Evolutionary conservation across 2,329 filamentous ascomycete genomes (phyloP).

Genomic region (Fusarium chlamydosporum): DNA sequence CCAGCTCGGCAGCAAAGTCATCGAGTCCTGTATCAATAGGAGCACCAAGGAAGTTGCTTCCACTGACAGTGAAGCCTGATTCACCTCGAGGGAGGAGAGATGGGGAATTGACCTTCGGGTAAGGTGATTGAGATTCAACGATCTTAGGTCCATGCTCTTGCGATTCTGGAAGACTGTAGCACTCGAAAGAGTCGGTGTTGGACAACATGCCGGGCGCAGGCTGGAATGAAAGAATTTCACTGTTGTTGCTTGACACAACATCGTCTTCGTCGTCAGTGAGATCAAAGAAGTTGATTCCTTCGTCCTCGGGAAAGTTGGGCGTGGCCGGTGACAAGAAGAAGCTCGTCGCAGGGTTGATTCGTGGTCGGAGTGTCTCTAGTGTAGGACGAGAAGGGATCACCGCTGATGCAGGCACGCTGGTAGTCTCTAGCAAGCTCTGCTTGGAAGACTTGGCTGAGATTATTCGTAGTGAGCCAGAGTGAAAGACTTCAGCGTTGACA

Average conservation of each 20-base stretch:
- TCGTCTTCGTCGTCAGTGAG: constrained; percentile 62
- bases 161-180: constrained; percentile 64
- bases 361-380: constrained; percentile 47
- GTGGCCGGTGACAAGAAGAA: constrained; percentile 55
- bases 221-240: constrained; percentile 54
- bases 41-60: constrained; percentile 52
- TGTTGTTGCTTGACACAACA: constrained; percentile 55
- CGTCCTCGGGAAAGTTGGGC: constrained; percentile 58
- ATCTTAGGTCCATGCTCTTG: constrained; percentile 44
- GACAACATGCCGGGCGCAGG: constrained; percentile 34
- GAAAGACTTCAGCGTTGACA: constrained; percentile 41
- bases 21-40: constrained; percentile 58
- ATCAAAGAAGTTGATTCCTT: constrained; percentile 63
- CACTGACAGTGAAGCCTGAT: constrained; percentile 37
- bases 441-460: constrained; percentile 41
- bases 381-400: constrained; percentile 42
- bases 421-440: constrained; percentile 22
- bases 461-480: constrained; percentile 48
- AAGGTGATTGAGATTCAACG: constrained; percentile 38
- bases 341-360: constrained; percentile 50
- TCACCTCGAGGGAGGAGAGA: constrained; percentile 48
- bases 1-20: constrained; percentile 62
- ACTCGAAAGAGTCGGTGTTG: constrained; percentile 49
- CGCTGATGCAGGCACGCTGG: constrained; percentile 40
- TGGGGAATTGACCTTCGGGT: constrained; percentile 45